Evolutionary conservation across 1,284 basidiomycete genomes (phyloP), one percentile per base, ranked within the genome.

Genomic region (Trametes sp.): DNA sequence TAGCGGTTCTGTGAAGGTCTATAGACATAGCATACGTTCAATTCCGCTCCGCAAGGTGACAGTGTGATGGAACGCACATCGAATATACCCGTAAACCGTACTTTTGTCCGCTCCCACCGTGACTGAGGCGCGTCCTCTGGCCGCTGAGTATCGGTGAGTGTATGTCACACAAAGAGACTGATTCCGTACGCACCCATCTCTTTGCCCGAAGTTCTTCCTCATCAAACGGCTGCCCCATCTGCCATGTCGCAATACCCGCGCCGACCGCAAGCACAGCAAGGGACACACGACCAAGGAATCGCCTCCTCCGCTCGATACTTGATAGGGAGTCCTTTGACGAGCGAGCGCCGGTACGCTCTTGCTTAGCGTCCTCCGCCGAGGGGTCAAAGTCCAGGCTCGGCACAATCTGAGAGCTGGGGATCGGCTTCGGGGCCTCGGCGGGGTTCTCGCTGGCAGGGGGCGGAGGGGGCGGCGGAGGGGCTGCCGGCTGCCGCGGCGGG

Each of bases 1-100:
- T 38, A 91, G 88, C 1, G 98, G 97, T 79, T 98, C 93, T 73
- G 90, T 95, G 77, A 98, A 95, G 75, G 87, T 90, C 93, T 96
- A 19, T 2, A 14, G 72, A n/a, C n/a, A n/a, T n/a, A n/a, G n/a
- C n/a, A n/a, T n/a, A n/a, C n/a, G n/a, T n/a, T n/a, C n/a, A n/a
- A n/a, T n/a, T n/a, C n/a, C n/a, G n/a, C n/a, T n/a, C n/a, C n/a
- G n/a, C n/a, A n/a, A n/a, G n/a, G n/a, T n/a, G n/a, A n/a, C n/a
- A n/a, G n/a, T n/a, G n/a, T n/a, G n/a, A n/a, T n/a, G n/a, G n/a
- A 19, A 79, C 87, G 45, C 71, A 91, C 89, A 69, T 87, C 86
- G 61, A 92, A 90, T 67, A 89, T 72, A 46, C 87, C 84, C 42
- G 74, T 77, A 69, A 89, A 84, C 44, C 90, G 82, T 44, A 81